These are phyloP conservation scores for Zancudomyces culisetae DNA, from an alignment of 371 early-diverging fungal species.

Conservation along the genomic window DNA sequence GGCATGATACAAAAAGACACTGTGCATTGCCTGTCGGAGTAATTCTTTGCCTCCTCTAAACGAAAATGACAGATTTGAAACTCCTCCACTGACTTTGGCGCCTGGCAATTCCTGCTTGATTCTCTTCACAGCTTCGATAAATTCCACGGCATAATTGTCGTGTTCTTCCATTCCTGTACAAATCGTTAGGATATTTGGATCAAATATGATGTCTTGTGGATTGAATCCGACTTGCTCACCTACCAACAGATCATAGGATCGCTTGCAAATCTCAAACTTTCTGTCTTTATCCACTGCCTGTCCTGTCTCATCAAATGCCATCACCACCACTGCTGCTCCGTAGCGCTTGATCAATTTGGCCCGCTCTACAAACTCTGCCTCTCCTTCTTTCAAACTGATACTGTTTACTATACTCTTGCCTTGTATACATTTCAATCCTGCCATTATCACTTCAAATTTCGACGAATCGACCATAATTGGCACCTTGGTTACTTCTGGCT, in stretches of 20 bases:
- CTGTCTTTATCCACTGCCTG: conserved; percentile 69
- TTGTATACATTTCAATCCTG: conserved; percentile 82
- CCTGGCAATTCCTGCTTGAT: conserved; percentile 68
- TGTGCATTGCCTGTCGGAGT: conserved; percentile 85
- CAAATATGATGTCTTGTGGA: conserved; percentile 83
- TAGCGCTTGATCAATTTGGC: conserved; percentile 67
- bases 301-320: conserved; percentile 90
- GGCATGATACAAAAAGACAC: conserved; percentile 80
- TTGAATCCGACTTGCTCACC: conserved; percentile 70
- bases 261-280: conserved; percentile 75
- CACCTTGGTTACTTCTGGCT: conserved; percentile 73
- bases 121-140: conserved; percentile 49
- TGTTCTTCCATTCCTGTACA: conserved; percentile 92
- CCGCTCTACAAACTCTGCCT: conserved; percentile 72
- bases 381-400: conserved; percentile 85
- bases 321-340: conserved; percentile 90
- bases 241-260: conserved; percentile 71
- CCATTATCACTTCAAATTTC: conserved; percentile 88
- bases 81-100: conserved; percentile 82
- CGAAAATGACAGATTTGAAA: conserved; percentile 84
- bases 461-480: conserved; percentile 90
- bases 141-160: conserved; percentile 86
- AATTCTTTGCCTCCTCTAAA: conserved; percentile 86
- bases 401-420: conserved; percentile 94
- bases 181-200: conserved; percentile 87